phyloP scores from a whole-genome alignment of 306 rosid species.

The Gastrolobium bilobum region DNA sequence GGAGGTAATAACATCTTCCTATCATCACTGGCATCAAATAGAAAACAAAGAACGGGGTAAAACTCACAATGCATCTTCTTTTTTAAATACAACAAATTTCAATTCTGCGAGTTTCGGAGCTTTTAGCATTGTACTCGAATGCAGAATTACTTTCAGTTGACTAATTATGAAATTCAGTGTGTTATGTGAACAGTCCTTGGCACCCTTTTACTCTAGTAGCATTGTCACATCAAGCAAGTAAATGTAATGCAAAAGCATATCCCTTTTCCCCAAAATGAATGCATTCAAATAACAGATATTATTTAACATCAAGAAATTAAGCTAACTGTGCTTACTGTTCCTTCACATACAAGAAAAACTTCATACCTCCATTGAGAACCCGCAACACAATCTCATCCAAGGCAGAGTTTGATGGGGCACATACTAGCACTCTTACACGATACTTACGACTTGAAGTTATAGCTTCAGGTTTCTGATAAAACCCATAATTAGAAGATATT shows the following conservation, averaged over 20 bases:
- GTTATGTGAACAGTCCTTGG: neutral
- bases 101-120: constrained; percentile 25
- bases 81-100: constrained; percentile 3
- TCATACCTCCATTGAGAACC: constrained; percentile 77
- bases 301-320: constrained; percentile 26
- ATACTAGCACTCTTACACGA: constrained; percentile 89
- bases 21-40: neutral
- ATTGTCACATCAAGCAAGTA: constrained; percentile 24
- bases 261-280: constrained; percentile 20
- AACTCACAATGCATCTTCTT: constrained; percentile 21
- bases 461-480: constrained; percentile 84
- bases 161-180: constrained; percentile 21
- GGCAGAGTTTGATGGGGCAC: constrained; percentile 97
- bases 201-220: constrained; percentile 1
- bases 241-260: constrained; percentile 34
- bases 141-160: constrained; percentile 39
- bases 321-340: constrained; percentile 24
- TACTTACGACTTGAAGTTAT: constrained; percentile 87
- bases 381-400: constrained; percentile 97
- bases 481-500: constrained; percentile 49
- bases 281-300: constrained; percentile 8
- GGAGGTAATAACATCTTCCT: constrained; percentile 15
- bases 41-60: neutral
- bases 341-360: constrained; percentile 42
- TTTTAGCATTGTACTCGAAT: constrained; percentile 19